Base-by-base conservation (phyloP, 23 red algal species). In the Gracilaria caudata region DNA sequence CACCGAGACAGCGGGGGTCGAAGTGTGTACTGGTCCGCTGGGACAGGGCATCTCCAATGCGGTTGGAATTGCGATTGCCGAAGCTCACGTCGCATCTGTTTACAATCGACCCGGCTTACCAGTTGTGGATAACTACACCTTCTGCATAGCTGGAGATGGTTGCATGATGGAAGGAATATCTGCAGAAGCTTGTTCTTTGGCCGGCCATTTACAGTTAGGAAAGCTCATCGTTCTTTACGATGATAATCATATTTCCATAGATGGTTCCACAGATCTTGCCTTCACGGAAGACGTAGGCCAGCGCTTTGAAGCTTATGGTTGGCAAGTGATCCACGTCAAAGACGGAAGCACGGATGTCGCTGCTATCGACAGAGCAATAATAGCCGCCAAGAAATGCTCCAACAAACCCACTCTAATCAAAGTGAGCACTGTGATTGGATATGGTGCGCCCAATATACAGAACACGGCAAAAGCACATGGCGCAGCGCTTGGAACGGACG, bases 141-240 rank as follows among this genome's bases (percentile, higher is more conserved):
- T 93, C 74, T 82, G 76, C 35, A 95, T 98, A 77, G 85, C 88
- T 65, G 91, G 96, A 37, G 96, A 98, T 72, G 96, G 96, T 9
- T 98, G 96, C 73, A 38, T 92, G 26, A 94, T 94, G 96, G 96
- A 98, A 72, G 96, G 96, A 26, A 66, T 98, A 7, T 84, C 92
- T 36, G 63, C 77, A 12, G 96, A 98, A 68, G 96, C 96, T 14
- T 94, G 78, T 43, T 98, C 96, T 13, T 64, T 98, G 44, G 96
- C 96, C 13, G 96, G 96, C 29, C 96, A 98, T 55, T 44, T 93
- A 7, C 79, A 81, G 17, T 73, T 98, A 45, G 92, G 96, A 53
- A 98, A 98, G 78, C 92, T 98, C 68, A 98, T 98, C 72, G 96
- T 86, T 32, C 77, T 98, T 35, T 98, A 98, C 82, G 96, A 98